These are phyloP conservation scores for Xylaria palmicola DNA, from an alignment of 495 filamentous ascomycete genomes.

Conservation along the genomic window DNA sequence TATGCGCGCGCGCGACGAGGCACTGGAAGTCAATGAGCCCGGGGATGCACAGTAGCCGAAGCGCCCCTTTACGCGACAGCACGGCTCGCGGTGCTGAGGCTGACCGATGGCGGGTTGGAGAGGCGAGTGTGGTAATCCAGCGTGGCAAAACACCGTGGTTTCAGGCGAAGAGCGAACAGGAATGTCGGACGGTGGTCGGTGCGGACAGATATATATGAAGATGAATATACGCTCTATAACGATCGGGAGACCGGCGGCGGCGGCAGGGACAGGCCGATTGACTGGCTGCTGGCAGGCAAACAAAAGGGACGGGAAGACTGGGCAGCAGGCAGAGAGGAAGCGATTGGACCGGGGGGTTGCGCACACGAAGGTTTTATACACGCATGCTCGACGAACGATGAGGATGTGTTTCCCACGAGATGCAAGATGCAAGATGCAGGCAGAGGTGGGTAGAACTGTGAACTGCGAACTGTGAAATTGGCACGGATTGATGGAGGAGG, in stretches of 20 bases:
- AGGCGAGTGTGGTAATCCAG: slow-evolving; percentile 16
- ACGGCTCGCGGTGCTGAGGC: slow-evolving; percentile 9
- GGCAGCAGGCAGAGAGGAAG: too few relatives aligned
- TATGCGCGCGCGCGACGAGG: slow-evolving; percentile 1
- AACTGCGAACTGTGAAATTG: neutral
- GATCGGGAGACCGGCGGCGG: too few relatives aligned
- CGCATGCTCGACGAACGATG: too few relatives aligned
- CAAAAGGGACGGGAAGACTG: too few relatives aligned
- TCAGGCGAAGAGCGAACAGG: slow-evolving; percentile 7
- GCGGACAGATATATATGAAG: slow-evolving; percentile 1
- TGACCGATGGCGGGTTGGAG: slow-evolving; percentile 4
- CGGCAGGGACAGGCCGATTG: too few relatives aligned
- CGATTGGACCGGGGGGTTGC: too few relatives aligned
- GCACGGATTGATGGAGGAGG: neutral
- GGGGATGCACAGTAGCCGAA: neutral
- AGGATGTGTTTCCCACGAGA: too few relatives aligned
- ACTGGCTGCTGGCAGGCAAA: too few relatives aligned
- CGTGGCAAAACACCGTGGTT: slow-evolving; percentile 12
- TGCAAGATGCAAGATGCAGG: too few relatives aligned
- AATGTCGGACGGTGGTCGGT: neutral
- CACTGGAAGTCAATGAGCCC: neutral
- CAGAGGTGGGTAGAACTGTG: slow-evolving; percentile 1
- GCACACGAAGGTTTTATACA: too few relatives aligned
- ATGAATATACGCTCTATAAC: too few relatives aligned
- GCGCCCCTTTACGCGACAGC: slow-evolving; percentile 13